Conservation (phyloP, 31 red algal species). For the Bonnemaisonia californica region DNA sequence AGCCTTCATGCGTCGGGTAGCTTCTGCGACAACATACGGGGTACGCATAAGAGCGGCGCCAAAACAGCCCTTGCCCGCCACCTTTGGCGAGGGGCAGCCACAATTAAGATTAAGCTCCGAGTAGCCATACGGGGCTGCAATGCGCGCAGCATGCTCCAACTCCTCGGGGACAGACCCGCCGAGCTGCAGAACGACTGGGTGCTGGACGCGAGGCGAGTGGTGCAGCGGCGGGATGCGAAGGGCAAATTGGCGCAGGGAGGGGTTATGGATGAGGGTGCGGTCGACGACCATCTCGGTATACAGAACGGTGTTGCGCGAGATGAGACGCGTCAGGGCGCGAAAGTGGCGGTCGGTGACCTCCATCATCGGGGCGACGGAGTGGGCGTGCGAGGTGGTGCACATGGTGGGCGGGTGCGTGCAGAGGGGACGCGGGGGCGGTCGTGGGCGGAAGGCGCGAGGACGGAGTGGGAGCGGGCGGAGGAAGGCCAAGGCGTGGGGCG, state of each 20-base stretch:
- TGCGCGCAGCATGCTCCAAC: conserved; percentile 55
- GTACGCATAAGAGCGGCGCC: conserved; percentile 92
- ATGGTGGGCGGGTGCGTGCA: too few species aligned
- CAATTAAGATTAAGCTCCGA: conserved; percentile 92
- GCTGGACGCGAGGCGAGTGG: conserved; percentile 25
- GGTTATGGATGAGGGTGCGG: conserved; percentile 82
- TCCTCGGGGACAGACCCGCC: conserved; percentile 85
- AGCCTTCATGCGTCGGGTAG: conserved; percentile 42
- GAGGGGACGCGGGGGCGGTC: too few species aligned
- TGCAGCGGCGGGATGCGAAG: conserved; percentile 52
- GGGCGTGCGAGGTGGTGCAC: too few species aligned
- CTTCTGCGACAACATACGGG: conserved; percentile 71
- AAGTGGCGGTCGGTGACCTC: conserved; percentile 97
- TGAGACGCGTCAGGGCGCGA: conserved; percentile 77
- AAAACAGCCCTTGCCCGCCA: conserved; percentile 88
- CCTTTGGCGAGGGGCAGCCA: conserved; percentile 88
- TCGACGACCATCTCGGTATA: conserved; percentile 99
- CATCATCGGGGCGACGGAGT: conserved; percentile 99
- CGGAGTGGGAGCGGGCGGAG: too few species aligned
- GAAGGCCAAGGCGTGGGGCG: too few species aligned
- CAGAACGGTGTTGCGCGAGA: conserved; percentile 64
- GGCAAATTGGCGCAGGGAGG: conserved; percentile 24
- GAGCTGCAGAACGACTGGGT: conserved; percentile 87
- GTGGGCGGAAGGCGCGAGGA: too few species aligned
- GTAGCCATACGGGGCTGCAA: conserved; percentile 74